Base-by-base conservation (phyloP, 169 alveolate genomes). In the Plasmodium yoelii region DNA sequence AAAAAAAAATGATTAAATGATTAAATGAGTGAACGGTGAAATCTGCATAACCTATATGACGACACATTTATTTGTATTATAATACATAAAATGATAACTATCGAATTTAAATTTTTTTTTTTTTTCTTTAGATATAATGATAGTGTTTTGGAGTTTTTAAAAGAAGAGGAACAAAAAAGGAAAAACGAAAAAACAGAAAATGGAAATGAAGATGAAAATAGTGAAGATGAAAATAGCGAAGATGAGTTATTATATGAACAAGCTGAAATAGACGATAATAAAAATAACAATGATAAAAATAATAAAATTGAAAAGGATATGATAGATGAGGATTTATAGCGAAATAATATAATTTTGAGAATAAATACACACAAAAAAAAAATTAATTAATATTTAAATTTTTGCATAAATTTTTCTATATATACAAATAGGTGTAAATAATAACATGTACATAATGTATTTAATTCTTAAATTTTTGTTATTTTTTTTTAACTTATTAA, bases 111-210 rank as follows among this genome's bases (percentile, higher is more conserved):
- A 34, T 5, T 28, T 28, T 1, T 39, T 34, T 13, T 28, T 1
- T 28, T 9, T 5, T 18, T 12, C 22, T 59, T 24, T n/a, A 80
- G 90, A 46, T 64, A 80, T 47, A 28, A 80, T 5, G 73, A 65
- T n/a, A 80, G 90, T 12, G 60, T 80, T 24, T 63, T 65, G 28
- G 53, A 69, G 2, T 80, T 80, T 55, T 80, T 80, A 56, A 24
- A 80, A 34, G 90, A 80, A 67, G 84, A 80, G 44, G 67, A 71
- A 34, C 53, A 71, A 13, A 71, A 67, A 46, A 22, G 39, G 42
- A 67, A 39, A 42, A 10, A 44, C 13, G 46, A 67, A 42, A 15
- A 13, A 46, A 42, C 15, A 18, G 26, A 67, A 46, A 19, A 44
- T 18, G 26, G 8, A 46, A 67, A 67, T 15, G 60, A 67, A 15